Evolutionary conservation across 257 asterid genomes (phyloP).

Genomic region (Apocynum venetum): DNA sequence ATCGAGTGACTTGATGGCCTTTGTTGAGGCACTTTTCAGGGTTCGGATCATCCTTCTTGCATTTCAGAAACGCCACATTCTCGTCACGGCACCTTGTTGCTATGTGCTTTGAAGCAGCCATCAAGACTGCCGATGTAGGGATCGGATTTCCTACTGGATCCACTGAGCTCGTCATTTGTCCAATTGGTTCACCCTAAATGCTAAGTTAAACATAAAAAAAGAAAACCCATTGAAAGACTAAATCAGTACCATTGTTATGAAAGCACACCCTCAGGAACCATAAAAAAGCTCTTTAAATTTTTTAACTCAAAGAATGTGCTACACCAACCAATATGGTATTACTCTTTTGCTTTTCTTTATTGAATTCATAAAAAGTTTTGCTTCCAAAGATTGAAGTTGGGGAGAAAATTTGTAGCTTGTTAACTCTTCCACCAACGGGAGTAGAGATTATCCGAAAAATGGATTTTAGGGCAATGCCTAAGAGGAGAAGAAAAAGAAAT

Average conservation of each 20-base stretch:
- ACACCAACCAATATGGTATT: not conserved
- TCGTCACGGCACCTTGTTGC: slow-evolving; percentile 57
- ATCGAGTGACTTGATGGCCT: slow-evolving; percentile 77
- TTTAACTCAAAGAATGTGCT: not conserved
- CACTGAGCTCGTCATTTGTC: slow-evolving; percentile 49
- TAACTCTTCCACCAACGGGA: not conserved
- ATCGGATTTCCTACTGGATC: slow-evolving; percentile 53
- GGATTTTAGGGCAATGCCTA: not conserved
- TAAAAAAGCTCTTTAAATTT: not conserved
- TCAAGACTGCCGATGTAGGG: slow-evolving; percentile 64
- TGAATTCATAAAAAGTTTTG: not conserved
- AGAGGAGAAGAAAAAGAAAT: not conserved
- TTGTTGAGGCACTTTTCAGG: slow-evolving; percentile 76
- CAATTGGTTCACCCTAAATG: slow-evolving; percentile 5
- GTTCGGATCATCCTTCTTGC: slow-evolving; percentile 78
- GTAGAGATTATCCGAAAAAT: not conserved
- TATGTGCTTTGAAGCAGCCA: slow-evolving; percentile 74
- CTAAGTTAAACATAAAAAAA: not conserved
- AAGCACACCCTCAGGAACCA: not conserved
- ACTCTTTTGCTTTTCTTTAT: not conserved
- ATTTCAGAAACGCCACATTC: slow-evolving; percentile 69
- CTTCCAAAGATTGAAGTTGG: not conserved
- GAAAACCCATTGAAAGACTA: slow-evolving; percentile 7
- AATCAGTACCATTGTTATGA: not conserved
- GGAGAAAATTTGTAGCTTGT: slow-evolving; percentile 4